A percentile compares a stretch with the other conserved stretches of the same genome.
phyloP scores from a whole-genome alignment of 2,329 filamentous ascomycete genomes.

The Trichoderma hamatum region DNA sequence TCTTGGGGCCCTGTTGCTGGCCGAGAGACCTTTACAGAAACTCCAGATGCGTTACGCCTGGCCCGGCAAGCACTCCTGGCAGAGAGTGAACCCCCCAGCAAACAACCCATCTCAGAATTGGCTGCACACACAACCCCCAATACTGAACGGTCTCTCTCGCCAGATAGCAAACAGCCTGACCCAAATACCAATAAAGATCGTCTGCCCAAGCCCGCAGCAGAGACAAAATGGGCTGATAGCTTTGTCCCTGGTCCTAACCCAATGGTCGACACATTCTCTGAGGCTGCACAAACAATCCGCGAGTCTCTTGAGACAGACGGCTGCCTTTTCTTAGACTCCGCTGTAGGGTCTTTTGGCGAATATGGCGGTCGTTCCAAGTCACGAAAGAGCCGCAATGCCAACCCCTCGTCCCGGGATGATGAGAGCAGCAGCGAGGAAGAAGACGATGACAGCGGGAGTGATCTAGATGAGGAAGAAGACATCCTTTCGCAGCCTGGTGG shows the following conservation, averaged over 20 bases:
- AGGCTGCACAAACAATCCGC: conserved; percentile 49
- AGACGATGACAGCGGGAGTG: neutral
- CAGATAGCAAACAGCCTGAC: conserved; percentile 6
- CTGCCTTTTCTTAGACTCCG: conserved; percentile 40
- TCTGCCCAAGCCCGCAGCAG: neutral
- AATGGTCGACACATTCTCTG: conserved; percentile 25
- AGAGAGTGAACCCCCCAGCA: neutral
- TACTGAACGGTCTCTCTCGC: conserved; percentile 11
- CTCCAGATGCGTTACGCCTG: conserved; percentile 11
- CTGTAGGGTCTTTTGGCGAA: conserved; percentile 34
- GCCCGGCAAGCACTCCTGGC: conserved; percentile 12
- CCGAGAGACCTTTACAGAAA: conserved; percentile 19
- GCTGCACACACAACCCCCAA: neutral
- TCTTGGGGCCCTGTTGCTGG: conserved; percentile 20
- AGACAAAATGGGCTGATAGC: conserved; percentile 24
- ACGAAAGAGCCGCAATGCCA: neutral
- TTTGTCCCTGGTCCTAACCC: conserved; percentile 24
- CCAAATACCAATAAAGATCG: conserved; percentile 2
- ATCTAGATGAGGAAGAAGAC: neutral
- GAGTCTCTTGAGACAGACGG: conserved; percentile 48
- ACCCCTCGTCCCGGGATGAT: conserved; percentile 4
- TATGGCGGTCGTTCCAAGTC: conserved; percentile 10
- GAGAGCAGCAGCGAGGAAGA: conserved; percentile 33
- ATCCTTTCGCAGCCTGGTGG: neutral
- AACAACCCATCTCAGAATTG: neutral